Conservation (phyloP, 192 early-diverging fungal species). For the Oehlia diaphana region DNA sequence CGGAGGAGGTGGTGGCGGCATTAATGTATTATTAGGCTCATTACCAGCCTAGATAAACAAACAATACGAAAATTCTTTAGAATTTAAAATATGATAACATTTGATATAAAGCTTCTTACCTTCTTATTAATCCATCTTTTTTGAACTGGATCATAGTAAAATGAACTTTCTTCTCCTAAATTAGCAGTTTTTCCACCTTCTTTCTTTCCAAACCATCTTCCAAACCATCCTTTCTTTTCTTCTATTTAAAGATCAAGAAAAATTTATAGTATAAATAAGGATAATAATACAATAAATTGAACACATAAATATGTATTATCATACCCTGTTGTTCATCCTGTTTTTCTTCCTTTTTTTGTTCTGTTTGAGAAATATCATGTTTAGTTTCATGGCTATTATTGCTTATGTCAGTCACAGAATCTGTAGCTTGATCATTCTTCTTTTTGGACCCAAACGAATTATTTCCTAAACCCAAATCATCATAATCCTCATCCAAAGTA, state of each 20-base stretch:
- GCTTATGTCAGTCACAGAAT: background rate
- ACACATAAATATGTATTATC: background rate
- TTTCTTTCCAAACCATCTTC: conserved; percentile 25
- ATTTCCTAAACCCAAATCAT: conserved; percentile 29
- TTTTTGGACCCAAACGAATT: conserved; percentile 14
- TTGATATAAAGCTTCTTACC: conserved; percentile 28
- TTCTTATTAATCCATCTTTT: conserved; percentile 89
- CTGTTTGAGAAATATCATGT: background rate
- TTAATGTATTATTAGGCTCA: background rate
- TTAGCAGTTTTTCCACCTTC: conserved; percentile 58
- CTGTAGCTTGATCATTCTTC: background rate
- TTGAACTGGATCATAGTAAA: conserved; percentile 85
- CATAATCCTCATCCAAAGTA: background rate
- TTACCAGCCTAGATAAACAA: conserved; percentile 29
- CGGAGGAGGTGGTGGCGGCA: conserved; percentile 19
- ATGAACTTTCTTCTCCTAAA: conserved; percentile 78
- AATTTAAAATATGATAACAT: background rate
- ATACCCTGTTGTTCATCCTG: conserved; percentile 23
- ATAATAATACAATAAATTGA: too few species aligned
- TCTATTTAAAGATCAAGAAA: background rate
- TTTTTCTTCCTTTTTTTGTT: background rate
- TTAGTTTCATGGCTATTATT: background rate
- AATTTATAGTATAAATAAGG: background rate
- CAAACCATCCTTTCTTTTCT: conserved; percentile 23
- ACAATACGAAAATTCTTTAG: background rate